Evolutionary conservation across 140 eudicot genomes (phyloP).

Genomic region (Flaveria floridana): DNA sequence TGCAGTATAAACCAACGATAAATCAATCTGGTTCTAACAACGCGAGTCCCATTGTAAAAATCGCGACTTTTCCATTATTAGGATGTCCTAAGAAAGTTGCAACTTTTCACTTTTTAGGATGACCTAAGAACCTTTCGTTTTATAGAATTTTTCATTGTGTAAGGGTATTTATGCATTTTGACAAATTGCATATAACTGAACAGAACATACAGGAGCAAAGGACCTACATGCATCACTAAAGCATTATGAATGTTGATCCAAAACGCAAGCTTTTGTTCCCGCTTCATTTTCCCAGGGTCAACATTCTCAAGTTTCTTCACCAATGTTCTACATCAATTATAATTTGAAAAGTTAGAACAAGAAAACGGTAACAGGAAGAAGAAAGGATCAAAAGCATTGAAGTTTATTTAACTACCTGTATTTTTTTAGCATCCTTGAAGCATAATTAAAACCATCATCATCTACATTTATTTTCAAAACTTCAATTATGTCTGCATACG

Average conservation of each 20-base stretch:
- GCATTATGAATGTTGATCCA: conserved; percentile 91
- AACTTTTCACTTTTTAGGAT: not conserved
- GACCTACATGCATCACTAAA: conserved; percentile 85
- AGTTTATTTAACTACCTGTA: conserved; percentile 48
- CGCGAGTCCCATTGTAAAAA: not conserved
- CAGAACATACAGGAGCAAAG: not conserved
- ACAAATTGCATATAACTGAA: not conserved
- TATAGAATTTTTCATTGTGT: not conserved
- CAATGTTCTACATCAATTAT: conserved; percentile 49
- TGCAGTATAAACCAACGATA: not conserved
- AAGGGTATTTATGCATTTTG: conserved; percentile 15
- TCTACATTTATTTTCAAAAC: conserved; percentile 59
- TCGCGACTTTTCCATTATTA: not conserved
- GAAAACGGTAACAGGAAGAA: not conserved
- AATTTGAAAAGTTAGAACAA: conserved; percentile 26
- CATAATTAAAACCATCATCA: conserved; percentile 71
- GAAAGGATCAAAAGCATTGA: not conserved
- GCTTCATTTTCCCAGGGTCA: conserved; percentile 76
- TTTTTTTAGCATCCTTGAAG: conserved; percentile 63
- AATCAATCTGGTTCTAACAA: not conserved
- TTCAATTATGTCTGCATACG: conserved; percentile 56
- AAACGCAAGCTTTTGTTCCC: conserved; percentile 82
- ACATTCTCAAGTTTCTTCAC: conserved; percentile 73
- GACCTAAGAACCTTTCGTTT: not conserved
- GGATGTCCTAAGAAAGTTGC: not conserved